Conservation (phyloP, 805 yeast species). For the Nakazawaea anatomiae region DNA sequence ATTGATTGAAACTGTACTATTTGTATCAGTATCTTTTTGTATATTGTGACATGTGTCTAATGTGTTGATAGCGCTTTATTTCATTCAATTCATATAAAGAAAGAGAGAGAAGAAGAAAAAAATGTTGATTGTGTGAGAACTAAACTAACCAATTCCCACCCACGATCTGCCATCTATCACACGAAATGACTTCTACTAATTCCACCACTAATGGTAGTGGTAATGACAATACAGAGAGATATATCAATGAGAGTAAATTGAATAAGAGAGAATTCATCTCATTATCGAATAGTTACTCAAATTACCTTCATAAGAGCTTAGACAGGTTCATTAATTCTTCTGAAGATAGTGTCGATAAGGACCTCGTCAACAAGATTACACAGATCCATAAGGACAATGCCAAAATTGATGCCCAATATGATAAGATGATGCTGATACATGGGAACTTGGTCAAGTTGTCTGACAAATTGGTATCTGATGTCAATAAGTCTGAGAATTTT, state of each 20-base stretch:
- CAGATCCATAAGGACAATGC: constrained; percentile 24
- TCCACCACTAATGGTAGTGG: background rate
- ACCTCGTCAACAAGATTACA: constrained; percentile 17
- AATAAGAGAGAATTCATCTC: constrained; percentile 4
- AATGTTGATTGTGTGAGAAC: too few species aligned
- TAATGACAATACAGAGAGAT: constrained; percentile 1
- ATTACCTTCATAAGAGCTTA: constrained; percentile 6
- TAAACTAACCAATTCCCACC: too few species aligned
- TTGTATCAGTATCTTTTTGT: too few species aligned
- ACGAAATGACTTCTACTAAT: background rate
- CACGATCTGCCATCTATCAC: background rate
- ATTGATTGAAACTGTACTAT: too few species aligned
- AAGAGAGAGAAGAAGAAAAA: background rate
- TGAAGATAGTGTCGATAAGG: constrained; percentile 2
- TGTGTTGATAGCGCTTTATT: too few species aligned
- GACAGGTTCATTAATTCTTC: constrained; percentile 1
- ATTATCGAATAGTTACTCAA: constrained; percentile 4
- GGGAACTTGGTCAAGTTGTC: constrained; percentile 11
- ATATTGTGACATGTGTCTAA: too few species aligned
- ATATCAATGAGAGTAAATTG: background rate
- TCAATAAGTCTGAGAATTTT: constrained; percentile 14
- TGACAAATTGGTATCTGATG: constrained; percentile 11
- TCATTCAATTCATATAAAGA: background rate
- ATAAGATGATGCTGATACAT: constrained; percentile 12
- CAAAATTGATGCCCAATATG: constrained; percentile 18